A percentile compares a stretch with the other conserved stretches of the same genome.
These are phyloP conservation scores for Yamadazyma diddensiae DNA, from an alignment of 1,139 yeast species.

Conservation along the genomic window DNA sequence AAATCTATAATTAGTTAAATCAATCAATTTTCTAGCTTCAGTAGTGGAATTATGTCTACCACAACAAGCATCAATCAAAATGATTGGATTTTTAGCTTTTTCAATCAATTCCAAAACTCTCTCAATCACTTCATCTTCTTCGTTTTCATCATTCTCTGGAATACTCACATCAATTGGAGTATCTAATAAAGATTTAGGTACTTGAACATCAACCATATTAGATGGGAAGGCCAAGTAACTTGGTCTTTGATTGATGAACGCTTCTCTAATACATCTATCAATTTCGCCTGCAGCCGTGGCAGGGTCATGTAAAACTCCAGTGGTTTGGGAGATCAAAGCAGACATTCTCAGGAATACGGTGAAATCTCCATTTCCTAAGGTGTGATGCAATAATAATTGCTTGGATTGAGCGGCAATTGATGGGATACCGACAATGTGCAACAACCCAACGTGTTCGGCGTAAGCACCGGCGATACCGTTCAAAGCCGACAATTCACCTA, in stretches of 20 bases:
- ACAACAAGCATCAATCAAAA: constrained; percentile 38
- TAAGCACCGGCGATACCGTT: constrained; percentile 42
- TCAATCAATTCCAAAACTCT: constrained; percentile 25
- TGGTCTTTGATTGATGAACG: constrained; percentile 37
- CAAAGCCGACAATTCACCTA: constrained; percentile 49
- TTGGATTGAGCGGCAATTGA: constrained; percentile 64
- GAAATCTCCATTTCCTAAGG: constrained; percentile 83
- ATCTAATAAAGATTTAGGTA: constrained; percentile 27
- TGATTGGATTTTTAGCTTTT: constrained; percentile 29
- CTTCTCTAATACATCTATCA: constrained; percentile 35
- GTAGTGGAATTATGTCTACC: constrained; percentile 29
- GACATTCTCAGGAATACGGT: constrained; percentile 73
- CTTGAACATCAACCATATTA: constrained; percentile 34
- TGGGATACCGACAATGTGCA: constrained; percentile 41
- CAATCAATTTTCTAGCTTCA: constrained; percentile 31
- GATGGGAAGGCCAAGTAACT: constrained; percentile 39
- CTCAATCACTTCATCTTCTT: constrained; percentile 32
- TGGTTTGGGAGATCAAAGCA: constrained; percentile 28
- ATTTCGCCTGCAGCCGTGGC: constrained; percentile 30
- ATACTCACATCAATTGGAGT: constrained; percentile 30
- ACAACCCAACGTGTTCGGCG: constrained; percentile 41
- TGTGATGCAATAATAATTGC: constrained; percentile 52
- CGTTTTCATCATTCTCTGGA: constrained; percentile 26
- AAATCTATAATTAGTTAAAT: constrained; percentile 28
- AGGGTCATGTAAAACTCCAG: constrained; percentile 29